Base-by-base conservation (phyloP, 2,329 filamentous ascomycete genomes). In the Ophiostoma fasciatum region DNA sequence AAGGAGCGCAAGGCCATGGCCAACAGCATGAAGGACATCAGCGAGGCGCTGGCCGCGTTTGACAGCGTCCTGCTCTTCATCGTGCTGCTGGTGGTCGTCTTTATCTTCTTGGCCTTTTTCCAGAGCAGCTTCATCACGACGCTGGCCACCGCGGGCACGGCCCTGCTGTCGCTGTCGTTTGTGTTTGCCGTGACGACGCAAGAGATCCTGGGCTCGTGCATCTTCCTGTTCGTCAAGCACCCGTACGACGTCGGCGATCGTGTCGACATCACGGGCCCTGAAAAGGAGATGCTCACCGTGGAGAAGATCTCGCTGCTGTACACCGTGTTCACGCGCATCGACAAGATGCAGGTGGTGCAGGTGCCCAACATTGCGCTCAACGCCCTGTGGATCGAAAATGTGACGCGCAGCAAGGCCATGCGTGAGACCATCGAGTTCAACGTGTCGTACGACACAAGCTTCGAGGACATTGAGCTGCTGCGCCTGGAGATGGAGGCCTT, bases 221-320 rank as follows among this genome's bases (percentile, higher is more conserved):
- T 98, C 51, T 98, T 98, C 64, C 64, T 98, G 2, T 98, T 98
- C 50, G 84, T 96, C 63, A 98, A 98, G 64, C 90, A 98, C 55
- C 88, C 90, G 0, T 96, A 82, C 55, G 90, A 98, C 53, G 85
- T 96, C 17, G 87, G 88, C 42, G 90, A 98, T 55, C 78, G 90
- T 19, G 82, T 96, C 29, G 85, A 94, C 49, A 80, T 96, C 44
- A 61, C 55, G 35, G 66, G 65, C 13, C 54, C 59, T 8, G 59
- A 63, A 42, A 61, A 62, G 40, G 68, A 78, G 45, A 68, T 75
- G 47, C 74, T 93, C 47, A 66, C 84, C 5, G 90, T 98, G 10
- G 85, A 96, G 57, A 82, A 87, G 54, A 96, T 96, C 48, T 94
- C 87, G 3, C 70, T 98, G 21, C 68, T 98, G 4, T 96, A 85